Evolutionary conservation across 257 asterid genomes (phyloP), one percentile per base, ranked within the genome.

Genomic region (Nicotiana noctiflora): DNA sequence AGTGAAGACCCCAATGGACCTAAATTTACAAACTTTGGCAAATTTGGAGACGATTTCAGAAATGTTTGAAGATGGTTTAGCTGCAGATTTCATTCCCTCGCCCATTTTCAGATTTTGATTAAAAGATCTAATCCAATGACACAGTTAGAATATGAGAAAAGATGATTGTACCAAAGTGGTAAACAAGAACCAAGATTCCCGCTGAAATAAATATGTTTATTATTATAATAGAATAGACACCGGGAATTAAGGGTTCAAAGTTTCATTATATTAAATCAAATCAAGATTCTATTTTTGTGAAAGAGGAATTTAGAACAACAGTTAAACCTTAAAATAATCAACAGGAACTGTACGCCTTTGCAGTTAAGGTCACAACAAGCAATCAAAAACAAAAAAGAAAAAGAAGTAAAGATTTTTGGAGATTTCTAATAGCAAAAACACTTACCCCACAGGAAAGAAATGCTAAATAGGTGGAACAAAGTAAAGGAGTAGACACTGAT

Each of bases 1-100:
- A 31, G 90, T 21, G 74, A 93, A 86, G 21, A 93, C 98, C 70
- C 97, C 97, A 85, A 93, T 89, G 61, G 98, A 92, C 91, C 94
- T 92, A 53, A 89, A 78, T 37, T 86, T 88, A 79, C 90, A 83
- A 31, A 85, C 90, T 82, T 89, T 83, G 62, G 97, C 87, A 60
- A 88, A 86, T 63, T 82, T 89, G 23, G 90, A 82, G 61, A 86
- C 92, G 37, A 83, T 62, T 55, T 89, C 92, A 10, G 94, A 83
- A 75, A 91, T 75, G 87, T 89, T 90, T 11, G 89, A 81, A 79
- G 89, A 27, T 8, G 31, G 77, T 88, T 90, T 91, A 77, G 84
- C 88, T 77, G 86, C 81, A 83, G 82, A 84, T 84, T 89, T 92
- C 85, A 87, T 84, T 21, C 85, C 87, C 82, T 81, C 84, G 21